phyloP scores from a whole-genome alignment of 176 grass and related monocot genomes.

The maize (Zea mays) region Zm-B73-REFERENCE-NAM-5.0 NC_050100.1:32333001-32333500 shows the following conservation, averaged over 20 bases:
- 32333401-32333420: neutral
- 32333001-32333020: no score
- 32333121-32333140: no score
- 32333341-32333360: neutral
- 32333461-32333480: constrained; percentile 79
- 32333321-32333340: neutral
- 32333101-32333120: no score
- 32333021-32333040: no score
- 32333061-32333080: no score
- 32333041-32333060: no score
- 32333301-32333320: no score
- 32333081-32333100: no score
- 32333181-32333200: neutral
- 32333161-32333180: no score
- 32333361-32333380: neutral
- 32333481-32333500: constrained; percentile 74
- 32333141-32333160: no score
- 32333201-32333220: neutral
- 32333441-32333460: constrained; percentile 53
- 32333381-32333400: neutral
- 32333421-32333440: constrained; percentile 64
- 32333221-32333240: neutral
- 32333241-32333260: neutral
- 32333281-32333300: no score
- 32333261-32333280: neutral